Conservation (phyloP, 768 basidiomycete genomes). For the Pleurotus tuber-regium region DNA sequence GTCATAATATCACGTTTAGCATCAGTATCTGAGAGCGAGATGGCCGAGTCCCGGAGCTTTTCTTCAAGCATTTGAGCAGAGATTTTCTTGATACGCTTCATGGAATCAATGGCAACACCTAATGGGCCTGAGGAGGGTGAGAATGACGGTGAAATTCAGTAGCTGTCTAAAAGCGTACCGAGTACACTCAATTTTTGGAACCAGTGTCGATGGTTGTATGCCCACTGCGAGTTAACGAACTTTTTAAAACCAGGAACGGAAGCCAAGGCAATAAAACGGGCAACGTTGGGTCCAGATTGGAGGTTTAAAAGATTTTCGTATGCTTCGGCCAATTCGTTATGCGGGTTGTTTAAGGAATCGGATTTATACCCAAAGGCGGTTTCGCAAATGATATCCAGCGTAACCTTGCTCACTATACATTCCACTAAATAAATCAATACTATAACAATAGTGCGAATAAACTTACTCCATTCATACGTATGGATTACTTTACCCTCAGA, state of each 20-base stretch:
- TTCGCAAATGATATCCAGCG: constrained; percentile 50
- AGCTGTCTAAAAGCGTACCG: constrained; percentile 13
- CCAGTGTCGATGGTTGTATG: constrained; percentile 32
- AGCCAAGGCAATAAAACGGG: constrained; percentile 32
- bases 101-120: constrained; percentile 30
- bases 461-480: constrained; percentile 47
- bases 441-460: background rate
- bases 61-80: constrained; percentile 38
- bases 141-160: background rate
- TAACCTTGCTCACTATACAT: constrained; percentile 44
- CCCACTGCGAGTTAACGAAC: constrained; percentile 32
- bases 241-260: constrained; percentile 33
- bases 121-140: constrained; percentile 14
- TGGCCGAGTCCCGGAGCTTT: constrained; percentile 34
- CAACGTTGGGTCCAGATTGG: constrained; percentile 37
- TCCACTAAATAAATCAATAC: background rate
- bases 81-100: constrained; percentile 41
- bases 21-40: constrained; percentile 31
- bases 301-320: constrained; percentile 40
- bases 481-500: constrained; percentile 27
- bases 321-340: constrained; percentile 45
- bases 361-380: constrained; percentile 48
- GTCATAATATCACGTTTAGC: constrained; percentile 53
- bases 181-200: constrained; percentile 21
- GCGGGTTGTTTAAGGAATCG: constrained; percentile 42